These are phyloP conservation scores for Colletotrichum sp. DNA, from an alignment of 2,329 filamentous ascomycete genomes.

Conservation along the genomic window DNA sequence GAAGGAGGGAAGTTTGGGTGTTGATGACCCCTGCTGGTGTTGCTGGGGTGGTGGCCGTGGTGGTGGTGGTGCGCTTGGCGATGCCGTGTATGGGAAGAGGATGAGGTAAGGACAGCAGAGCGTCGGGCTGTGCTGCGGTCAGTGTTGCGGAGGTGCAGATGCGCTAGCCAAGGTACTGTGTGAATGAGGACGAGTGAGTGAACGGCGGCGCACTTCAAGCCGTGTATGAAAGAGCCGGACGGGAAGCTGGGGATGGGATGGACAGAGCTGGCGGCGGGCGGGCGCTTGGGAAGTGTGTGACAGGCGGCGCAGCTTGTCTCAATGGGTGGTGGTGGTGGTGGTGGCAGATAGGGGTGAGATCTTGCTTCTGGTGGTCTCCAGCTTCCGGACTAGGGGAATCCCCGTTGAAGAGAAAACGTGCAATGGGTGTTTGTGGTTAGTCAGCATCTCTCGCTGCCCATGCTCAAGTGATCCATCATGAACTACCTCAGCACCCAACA, in stretches of 20 bases:
- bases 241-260: not conserved
- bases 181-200: not conserved
- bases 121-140: not conserved
- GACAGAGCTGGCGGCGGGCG: not conserved
- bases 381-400: not conserved
- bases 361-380: not conserved
- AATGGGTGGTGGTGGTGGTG: not conserved
- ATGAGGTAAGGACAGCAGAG: constrained; percentile 1
- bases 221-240: not conserved
- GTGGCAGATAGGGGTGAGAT: not conserved
- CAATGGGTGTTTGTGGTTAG: not conserved
- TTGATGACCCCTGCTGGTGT: not conserved
- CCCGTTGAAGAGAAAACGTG: not conserved
- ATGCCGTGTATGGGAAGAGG: not conserved
- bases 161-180: not conserved
- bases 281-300: not conserved
- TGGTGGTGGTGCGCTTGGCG: constrained; percentile 9
- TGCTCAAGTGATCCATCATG: not conserved
- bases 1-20: not conserved
- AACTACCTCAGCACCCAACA: not conserved
- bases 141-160: not conserved
- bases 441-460: not conserved
- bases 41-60: not conserved
- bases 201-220: not conserved
- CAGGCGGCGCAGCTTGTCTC: not conserved